These are phyloP conservation scores for Petunia hybrid DNA, from an alignment of 305 asterid species.

Conservation along the genomic window DNA sequence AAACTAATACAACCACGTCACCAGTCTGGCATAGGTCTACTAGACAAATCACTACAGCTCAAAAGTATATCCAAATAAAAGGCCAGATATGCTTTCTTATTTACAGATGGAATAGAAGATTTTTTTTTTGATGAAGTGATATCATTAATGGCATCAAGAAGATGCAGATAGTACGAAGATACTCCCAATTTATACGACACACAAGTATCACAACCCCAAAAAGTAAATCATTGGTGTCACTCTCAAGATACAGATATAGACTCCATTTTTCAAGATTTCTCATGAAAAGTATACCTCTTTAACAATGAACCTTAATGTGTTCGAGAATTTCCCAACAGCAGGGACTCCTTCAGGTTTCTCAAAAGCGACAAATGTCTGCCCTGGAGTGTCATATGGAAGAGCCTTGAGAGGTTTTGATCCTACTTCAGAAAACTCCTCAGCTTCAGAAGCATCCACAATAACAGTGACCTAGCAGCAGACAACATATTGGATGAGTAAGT, in stretches of 20 bases:
- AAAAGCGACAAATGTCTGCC: conserved; percentile 84
- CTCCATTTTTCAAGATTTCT: too few species aligned
- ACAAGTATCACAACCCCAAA: background rate
- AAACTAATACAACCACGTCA: background rate
- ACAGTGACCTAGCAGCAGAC: conserved; percentile 71
- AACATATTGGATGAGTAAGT: conserved; percentile 3
- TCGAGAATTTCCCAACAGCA: conserved; percentile 83
- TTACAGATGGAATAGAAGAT: background rate
- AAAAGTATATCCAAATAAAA: background rate
- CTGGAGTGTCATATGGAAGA: conserved; percentile 86
- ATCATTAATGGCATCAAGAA: too few species aligned
- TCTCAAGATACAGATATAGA: too few species aligned
- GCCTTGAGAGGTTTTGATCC: conserved; percentile 73
- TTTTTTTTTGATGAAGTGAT: too few species aligned
- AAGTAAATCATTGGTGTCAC: background rate
- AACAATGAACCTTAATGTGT: conserved; percentile 72
- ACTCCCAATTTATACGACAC: too few species aligned
- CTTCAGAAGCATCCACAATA: conserved; percentile 89
- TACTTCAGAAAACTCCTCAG: conserved; percentile 87
- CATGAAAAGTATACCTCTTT: conserved; percentile 65
- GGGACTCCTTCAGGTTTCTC: conserved; percentile 92
- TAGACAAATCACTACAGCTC: background rate
- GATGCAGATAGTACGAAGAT: too few species aligned
- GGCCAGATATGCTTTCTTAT: background rate
- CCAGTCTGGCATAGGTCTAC: background rate